A percentile compares a stretch with the other conserved stretches of the same genome.
phyloP scores from a whole-genome alignment of 202 grass and related monocot species.

The Elaeis oleifera region DNA sequence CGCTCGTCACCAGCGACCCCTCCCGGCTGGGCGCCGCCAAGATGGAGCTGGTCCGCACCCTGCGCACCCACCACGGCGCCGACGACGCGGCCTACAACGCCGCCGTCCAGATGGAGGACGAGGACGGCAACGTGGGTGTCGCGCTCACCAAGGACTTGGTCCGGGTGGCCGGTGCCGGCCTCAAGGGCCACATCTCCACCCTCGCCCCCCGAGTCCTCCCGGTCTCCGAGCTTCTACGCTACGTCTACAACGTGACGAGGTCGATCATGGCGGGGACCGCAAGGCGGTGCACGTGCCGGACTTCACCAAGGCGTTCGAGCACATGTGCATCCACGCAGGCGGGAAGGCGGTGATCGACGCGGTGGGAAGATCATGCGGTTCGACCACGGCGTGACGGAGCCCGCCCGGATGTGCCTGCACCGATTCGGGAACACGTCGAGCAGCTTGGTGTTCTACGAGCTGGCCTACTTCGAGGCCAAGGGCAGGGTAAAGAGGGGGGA shows the following conservation, averaged over 20 bases:
- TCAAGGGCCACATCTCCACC: constrained; percentile 8
- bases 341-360: constrained; percentile 23
- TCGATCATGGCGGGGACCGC: background rate
- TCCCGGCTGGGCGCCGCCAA: background rate
- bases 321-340: constrained; percentile 16
- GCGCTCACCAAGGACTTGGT: constrained; percentile 21
- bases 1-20: constrained; percentile 8
- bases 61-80: constrained; percentile 20
- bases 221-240: constrained; percentile 2
- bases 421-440: constrained; percentile 28
- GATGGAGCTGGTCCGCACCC: constrained; percentile 7
- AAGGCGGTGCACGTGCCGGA: constrained; percentile 12
- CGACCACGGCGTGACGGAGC: constrained; percentile 5
- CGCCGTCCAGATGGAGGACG: constrained; percentile 19
- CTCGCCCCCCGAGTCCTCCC: constrained; percentile 10
- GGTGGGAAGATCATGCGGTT: constrained; percentile 14
- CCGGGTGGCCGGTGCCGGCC: constrained; percentile 10
- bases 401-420: constrained; percentile 24
- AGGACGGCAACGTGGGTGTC: constrained; percentile 13
- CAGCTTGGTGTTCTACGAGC: constrained; percentile 28
- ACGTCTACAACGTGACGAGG: constrained; percentile 9
- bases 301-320: constrained; percentile 16
- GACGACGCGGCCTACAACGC: constrained; percentile 23
- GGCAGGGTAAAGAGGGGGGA: constrained; percentile 15
- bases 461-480: constrained; percentile 25